phyloP scores from a whole-genome alignment of 2,329 filamentous ascomycete species.

The Sclerotinia glacialis region DNA sequence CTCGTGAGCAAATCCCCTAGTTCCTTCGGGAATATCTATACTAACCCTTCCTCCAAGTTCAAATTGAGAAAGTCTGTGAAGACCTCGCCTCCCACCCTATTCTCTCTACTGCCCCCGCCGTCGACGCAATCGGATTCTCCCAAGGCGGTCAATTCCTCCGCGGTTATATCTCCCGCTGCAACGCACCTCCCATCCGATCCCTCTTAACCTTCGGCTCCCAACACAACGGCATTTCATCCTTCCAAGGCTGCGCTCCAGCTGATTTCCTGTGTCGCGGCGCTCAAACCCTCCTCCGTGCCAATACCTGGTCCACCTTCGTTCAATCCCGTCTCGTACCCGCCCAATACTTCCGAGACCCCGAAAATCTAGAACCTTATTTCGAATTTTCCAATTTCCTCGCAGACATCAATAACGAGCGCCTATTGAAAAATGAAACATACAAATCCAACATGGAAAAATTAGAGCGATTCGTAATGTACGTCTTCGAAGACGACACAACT shows the following conservation, averaged over 20 bases:
- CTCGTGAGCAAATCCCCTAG: conserved; percentile 35
- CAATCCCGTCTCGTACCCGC: conserved; percentile 83
- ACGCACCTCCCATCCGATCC: conserved; percentile 54
- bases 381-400: conserved; percentile 83
- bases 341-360: conserved; percentile 83
- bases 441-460: conserved; percentile 65
- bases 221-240: conserved; percentile 80
- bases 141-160: conserved; percentile 97
- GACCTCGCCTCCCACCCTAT: conserved; percentile 73
- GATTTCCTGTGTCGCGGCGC: conserved; percentile 83
- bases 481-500: conserved; percentile 83
- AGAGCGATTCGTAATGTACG: conserved; percentile 80
- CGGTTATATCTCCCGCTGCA: conserved; percentile 85
- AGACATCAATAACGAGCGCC: conserved; percentile 92
- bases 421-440: conserved; percentile 70
- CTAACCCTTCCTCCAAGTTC: conserved; percentile 40
- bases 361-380: conserved; percentile 70
- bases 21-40: neutral
- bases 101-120: conserved; percentile 73
- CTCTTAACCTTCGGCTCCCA: conserved; percentile 70
- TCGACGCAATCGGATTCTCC: conserved; percentile 92
- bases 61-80: conserved; percentile 74
- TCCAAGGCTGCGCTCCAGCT: conserved; percentile 65
- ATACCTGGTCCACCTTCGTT: conserved; percentile 76
- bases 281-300: conserved; percentile 72